Evolutionary conservation across 75 land plant genomes (phyloP).

Genomic region (Cryptomeria japonica): DNA sequence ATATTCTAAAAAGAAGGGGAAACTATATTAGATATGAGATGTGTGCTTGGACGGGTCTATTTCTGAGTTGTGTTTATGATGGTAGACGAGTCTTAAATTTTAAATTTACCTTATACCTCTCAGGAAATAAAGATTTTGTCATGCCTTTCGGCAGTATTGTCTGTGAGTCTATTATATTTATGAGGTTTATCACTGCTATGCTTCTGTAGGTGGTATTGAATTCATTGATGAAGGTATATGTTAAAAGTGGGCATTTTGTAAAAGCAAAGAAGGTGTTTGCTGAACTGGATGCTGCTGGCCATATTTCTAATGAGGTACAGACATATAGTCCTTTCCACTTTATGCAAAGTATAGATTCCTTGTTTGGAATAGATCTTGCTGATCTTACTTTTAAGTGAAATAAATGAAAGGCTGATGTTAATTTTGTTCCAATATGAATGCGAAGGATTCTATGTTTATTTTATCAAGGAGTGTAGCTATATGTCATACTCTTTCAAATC

Average conservation of each 20-base stretch:
- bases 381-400: neutral
- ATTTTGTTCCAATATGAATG: neutral
- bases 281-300: constrained; percentile 59
- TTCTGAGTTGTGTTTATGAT: neutral
- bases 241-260: constrained; percentile 62
- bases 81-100: neutral
- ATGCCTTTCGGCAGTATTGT: neutral
- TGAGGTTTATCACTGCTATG: constrained; percentile 3
- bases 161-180: neutral
- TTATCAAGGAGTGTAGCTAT: too few species aligned
- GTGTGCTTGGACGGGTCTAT: neutral
- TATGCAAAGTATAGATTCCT: neutral
- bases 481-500: too few species aligned
- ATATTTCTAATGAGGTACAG: constrained; percentile 65
- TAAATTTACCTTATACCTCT: neutral
- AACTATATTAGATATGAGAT: neutral
- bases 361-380: neutral
- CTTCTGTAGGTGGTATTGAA: constrained; percentile 75
- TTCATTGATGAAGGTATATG: constrained; percentile 83
- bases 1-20: neutral
- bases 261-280: constrained; percentile 59
- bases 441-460: neutral
- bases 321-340: neutral
- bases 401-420: neutral
- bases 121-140: neutral